These are phyloP conservation scores for Populus davidiana DNA, from an alignment of 345 rosid species.

Conservation along the genomic window DNA sequence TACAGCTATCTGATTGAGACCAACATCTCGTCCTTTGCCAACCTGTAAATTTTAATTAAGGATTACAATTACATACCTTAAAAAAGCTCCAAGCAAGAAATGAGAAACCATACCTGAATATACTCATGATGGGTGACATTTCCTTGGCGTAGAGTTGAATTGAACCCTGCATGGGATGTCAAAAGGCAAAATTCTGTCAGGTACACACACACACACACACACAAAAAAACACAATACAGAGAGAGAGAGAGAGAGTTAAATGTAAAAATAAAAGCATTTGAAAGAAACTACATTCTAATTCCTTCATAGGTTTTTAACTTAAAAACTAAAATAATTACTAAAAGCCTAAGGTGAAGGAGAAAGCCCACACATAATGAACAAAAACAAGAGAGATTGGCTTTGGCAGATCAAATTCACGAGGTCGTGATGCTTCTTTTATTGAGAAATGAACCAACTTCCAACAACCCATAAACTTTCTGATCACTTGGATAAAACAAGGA, in stretches of 20 bases:
- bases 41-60: constrained; percentile 50
- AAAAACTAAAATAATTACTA: background rate
- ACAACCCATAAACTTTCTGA: background rate
- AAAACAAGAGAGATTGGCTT: background rate
- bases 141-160: constrained; percentile 94
- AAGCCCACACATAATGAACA: background rate
- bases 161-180: constrained; percentile 56
- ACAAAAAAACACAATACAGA: no score
- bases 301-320: background rate
- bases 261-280: no score
- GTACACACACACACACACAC: no score
- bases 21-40: constrained; percentile 98
- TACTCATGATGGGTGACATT: constrained; percentile 98
- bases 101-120: constrained; percentile 59
- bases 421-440: background rate
- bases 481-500: background rate
- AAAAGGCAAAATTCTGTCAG: background rate
- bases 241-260: no score
- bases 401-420: background rate
- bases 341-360: background rate
- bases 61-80: background rate
- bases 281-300: background rate
- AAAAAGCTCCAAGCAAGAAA: background rate
- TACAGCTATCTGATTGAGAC: constrained; percentile 94
- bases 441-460: background rate